phyloP scores from a whole-genome alignment of 805 yeast genomes.

The Pichia sporocuriosa region DNA sequence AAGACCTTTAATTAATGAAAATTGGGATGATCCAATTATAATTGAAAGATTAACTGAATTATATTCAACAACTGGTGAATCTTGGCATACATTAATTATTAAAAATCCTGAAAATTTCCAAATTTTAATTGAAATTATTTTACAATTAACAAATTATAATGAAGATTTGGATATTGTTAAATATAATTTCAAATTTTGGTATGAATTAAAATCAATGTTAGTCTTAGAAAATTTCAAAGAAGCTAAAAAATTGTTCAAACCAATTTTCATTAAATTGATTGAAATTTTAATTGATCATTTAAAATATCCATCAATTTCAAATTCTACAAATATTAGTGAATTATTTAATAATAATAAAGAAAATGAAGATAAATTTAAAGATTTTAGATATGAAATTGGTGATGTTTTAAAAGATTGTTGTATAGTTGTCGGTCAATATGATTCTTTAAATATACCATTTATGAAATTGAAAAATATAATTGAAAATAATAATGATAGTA shows the following conservation, averaged over 20 bases:
- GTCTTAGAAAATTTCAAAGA: constrained; percentile 50
- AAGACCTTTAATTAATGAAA: constrained; percentile 43
- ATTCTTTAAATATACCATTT: constrained; percentile 67
- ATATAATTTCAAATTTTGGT: constrained; percentile 93
- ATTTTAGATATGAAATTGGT: constrained; percentile 94
- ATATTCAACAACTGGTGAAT: constrained; percentile 88
- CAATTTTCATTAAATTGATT: constrained; percentile 52
- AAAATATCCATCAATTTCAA: constrained; percentile 53
- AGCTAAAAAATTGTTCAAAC: constrained; percentile 44
- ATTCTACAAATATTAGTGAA: constrained; percentile 33
- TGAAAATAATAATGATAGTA: constrained; percentile 13
- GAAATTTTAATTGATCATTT: constrained; percentile 60
- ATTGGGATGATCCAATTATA: constrained; percentile 53
- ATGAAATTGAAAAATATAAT: constrained; percentile 42
- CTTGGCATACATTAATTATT: constrained; percentile 87
- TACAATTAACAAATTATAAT: constrained; percentile 64
- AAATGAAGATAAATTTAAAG: constrained; percentile 86
- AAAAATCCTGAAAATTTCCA: constrained; percentile 61
- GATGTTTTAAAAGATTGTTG: constrained; percentile 97
- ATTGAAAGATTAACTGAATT: constrained; percentile 67
- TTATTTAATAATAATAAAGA: constrained; percentile 66
- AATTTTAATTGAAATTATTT: constrained; percentile 65
- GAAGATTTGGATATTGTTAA: constrained; percentile 84
- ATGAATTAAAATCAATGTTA: constrained; percentile 65
- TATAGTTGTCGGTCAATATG: constrained; percentile 73